Evolutionary conservation across 2,329 filamentous ascomycete genomes (phyloP).

Genomic region (Cladosporium sp.): DNA sequence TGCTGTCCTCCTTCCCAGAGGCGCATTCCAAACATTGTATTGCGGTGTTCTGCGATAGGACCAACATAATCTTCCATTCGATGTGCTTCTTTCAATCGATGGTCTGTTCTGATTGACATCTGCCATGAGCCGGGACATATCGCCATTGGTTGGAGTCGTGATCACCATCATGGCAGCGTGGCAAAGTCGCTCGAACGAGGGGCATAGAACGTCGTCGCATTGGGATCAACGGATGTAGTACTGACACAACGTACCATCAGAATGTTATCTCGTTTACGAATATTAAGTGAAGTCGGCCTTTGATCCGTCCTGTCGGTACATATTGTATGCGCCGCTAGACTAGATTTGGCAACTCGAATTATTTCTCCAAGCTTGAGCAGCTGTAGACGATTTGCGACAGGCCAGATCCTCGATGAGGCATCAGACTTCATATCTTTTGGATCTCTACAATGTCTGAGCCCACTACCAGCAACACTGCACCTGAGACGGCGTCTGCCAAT

Average conservation of each 20-base stretch:
- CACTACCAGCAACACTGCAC: background rate
- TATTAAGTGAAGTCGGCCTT: background rate
- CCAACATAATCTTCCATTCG: background rate
- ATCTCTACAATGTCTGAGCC: background rate
- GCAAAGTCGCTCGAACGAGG: background rate
- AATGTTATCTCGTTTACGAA: background rate
- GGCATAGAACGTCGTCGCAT: background rate
- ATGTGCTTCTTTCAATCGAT: background rate
- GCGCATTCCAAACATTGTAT: background rate
- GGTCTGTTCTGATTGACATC: background rate
- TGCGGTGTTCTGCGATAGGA: background rate
- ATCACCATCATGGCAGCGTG: background rate
- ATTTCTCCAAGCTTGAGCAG: background rate
- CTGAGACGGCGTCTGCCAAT: background rate
- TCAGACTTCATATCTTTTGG: too few species aligned
- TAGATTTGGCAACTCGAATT: slow-evolving; percentile 7
- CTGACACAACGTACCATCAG: background rate
- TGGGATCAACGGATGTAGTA: background rate
- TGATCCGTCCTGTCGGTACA: background rate
- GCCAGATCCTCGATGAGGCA: background rate
- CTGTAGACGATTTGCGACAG: background rate
- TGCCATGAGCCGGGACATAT: background rate
- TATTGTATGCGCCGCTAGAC: background rate
- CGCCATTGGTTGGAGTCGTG: background rate
- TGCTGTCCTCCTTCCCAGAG: background rate